These are phyloP conservation scores for Vanrija pseudolonga DNA, from an alignment of 1,284 basidiomycete species.

Conservation along the genomic window DNA sequence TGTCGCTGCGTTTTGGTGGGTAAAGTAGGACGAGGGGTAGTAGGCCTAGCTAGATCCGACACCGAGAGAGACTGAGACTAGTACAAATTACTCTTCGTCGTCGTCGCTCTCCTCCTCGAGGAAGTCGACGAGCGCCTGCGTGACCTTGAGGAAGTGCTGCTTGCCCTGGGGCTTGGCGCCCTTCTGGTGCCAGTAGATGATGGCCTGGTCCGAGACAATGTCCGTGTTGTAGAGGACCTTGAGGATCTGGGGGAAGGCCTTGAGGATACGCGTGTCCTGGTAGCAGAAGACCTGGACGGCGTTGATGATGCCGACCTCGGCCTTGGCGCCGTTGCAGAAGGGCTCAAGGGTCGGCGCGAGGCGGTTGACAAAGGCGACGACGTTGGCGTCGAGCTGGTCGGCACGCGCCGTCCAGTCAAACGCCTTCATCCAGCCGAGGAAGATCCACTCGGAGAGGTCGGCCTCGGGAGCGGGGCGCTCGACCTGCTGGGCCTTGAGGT, in stretches of 20 bases:
- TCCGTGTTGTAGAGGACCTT: slow-evolving; percentile 95
- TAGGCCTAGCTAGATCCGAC: too few species aligned
- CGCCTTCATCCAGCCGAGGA: slow-evolving; percentile 80
- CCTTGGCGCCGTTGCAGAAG: slow-evolving; percentile 80
- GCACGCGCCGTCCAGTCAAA: slow-evolving; percentile 82
- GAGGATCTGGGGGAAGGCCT: slow-evolving; percentile 86
- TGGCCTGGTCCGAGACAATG: slow-evolving; percentile 89
- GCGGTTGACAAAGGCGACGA: slow-evolving; percentile 75
- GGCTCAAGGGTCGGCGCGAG: slow-evolving; percentile 79
- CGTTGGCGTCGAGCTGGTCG: slow-evolving; percentile 82
- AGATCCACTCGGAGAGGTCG: slow-evolving; percentile 83
- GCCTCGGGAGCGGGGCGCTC: slow-evolving; percentile 63
- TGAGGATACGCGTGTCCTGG: slow-evolving; percentile 88
- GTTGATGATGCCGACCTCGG: slow-evolving; percentile 87
- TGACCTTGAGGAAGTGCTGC: slow-evolving; percentile 87
- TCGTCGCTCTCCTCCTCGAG: slow-evolving; percentile 46
- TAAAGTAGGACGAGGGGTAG: too few species aligned
- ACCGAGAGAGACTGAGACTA: not conserved
- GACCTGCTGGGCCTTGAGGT: slow-evolving; percentile 61
- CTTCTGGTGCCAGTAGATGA: slow-evolving; percentile 96
- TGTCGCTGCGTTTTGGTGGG: too few species aligned
- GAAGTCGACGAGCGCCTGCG: slow-evolving; percentile 78
- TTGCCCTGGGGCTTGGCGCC: slow-evolving; percentile 91
- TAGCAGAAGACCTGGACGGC: slow-evolving; percentile 91
- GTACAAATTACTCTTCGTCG: slow-evolving; percentile 24